phyloP scores from a whole-genome alignment of 495 filamentous ascomycete genomes.

The Penicillium lagena region DNA sequence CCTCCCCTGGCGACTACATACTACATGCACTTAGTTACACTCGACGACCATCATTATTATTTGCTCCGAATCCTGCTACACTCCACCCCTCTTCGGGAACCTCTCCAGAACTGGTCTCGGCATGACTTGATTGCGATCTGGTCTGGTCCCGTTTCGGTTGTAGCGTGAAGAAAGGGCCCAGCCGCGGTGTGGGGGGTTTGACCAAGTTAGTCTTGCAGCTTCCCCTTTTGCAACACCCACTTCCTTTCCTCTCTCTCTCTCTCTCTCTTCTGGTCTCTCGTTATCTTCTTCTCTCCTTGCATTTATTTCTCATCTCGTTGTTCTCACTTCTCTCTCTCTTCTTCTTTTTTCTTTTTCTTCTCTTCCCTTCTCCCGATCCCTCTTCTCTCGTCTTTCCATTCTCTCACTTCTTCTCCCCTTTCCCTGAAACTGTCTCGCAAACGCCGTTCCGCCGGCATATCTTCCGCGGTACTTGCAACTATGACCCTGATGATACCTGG shows the following conservation, averaged over 20 bases:
- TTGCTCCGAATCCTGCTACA: too few relatives aligned
- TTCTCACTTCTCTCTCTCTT: not conserved
- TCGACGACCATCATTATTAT: too few relatives aligned
- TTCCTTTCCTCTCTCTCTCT: not conserved
- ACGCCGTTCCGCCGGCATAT: constrained; percentile 7
- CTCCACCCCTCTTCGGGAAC: too few relatives aligned
- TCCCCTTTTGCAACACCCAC: not conserved
- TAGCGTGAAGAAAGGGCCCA: not conserved
- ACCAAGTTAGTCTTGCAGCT: too few relatives aligned
- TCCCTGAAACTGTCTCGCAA: constrained; percentile 7
- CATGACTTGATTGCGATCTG: too few relatives aligned
- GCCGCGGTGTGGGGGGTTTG: not conserved
- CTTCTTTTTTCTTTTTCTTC: not conserved
- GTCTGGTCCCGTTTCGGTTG: not conserved
- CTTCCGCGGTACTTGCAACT: constrained; percentile 3
- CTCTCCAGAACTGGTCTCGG: too few relatives aligned
- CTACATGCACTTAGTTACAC: too few relatives aligned
- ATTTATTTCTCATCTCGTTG: not conserved
- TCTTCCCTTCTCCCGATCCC: not conserved
- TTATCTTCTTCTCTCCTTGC: not conserved
- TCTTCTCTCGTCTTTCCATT: not conserved
- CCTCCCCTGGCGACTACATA: too few relatives aligned
- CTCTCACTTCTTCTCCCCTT: not conserved
- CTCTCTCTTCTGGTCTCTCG: not conserved
- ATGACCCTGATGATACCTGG: constrained; percentile 11